A percentile compares a stretch with the other conserved stretches of the same genome.
phyloP scores from a whole-genome alignment of 208 protist genomes.

The Trypanosoma brucei region DNA sequence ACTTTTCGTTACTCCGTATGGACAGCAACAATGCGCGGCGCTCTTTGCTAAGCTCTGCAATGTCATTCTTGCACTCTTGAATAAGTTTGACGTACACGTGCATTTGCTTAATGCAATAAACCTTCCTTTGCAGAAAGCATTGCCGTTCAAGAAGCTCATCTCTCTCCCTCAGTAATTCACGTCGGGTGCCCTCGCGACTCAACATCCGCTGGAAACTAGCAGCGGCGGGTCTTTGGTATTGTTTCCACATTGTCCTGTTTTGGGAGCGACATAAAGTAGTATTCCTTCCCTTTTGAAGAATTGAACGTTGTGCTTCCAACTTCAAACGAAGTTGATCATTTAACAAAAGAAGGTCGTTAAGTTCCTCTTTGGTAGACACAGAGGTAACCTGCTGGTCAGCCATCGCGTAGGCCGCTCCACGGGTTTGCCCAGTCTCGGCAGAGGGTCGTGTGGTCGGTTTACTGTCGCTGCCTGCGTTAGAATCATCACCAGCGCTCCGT shows the following conservation, averaged over 20 bases:
- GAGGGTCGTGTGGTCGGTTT: not conserved
- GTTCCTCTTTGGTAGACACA: constrained; percentile 20
- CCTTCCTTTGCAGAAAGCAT: constrained; percentile 35
- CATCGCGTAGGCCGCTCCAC: not conserved
- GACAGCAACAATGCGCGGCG: constrained; percentile 51
- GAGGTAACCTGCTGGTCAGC: constrained; percentile 1
- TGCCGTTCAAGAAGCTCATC: constrained; percentile 33
- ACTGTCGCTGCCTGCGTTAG: not conserved
- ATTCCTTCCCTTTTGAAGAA: constrained; percentile 1
- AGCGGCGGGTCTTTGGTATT: not conserved
- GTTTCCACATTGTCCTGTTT: not conserved
- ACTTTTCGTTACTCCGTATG: constrained; percentile 75
- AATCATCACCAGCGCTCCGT: not conserved
- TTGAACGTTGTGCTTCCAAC: not conserved
- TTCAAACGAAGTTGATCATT: constrained; percentile 22
- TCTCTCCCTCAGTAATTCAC: constrained; percentile 46
- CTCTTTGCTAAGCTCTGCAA: constrained; percentile 42
- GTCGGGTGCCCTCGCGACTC: constrained; percentile 28
- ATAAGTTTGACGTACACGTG: constrained; percentile 41
- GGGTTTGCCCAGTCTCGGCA: not conserved
- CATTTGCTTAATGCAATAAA: constrained; percentile 39
- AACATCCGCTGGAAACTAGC: constrained; percentile 29
- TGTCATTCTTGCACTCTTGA: constrained; percentile 46
- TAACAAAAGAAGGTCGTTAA: constrained; percentile 12
- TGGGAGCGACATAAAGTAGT: not conserved